Evolutionary conservation across 2,329 filamentous ascomycete species (phyloP), one percentile per base, ranked within the genome.

Genomic region (Aspergillus spinulosporus): DNA sequence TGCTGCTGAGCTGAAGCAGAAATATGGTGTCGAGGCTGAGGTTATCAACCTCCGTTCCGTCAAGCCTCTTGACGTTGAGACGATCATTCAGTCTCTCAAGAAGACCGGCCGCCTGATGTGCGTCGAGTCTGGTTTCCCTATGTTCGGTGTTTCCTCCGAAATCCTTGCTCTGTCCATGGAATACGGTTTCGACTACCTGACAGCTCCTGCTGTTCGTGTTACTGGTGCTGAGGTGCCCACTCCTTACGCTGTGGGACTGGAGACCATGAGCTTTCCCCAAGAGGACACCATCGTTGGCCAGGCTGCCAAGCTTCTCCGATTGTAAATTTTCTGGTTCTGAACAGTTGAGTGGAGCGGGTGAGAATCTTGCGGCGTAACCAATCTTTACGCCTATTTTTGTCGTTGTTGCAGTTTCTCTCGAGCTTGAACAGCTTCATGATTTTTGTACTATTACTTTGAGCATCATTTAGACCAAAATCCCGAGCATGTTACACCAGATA

Each of bases 201-300:
- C 97, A 71, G 91, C 92, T 55, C 94, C 94, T 47, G 94, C 92
- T 60, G 89, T 93, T 76, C 88, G 94, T 76, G 87, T 99, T 70
- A 97, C 94, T 58, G 94, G 94, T 74, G 93, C 94, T 63, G 94
- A 99, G 76, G 94, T 99, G 11, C 94, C 94, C 49, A 99, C 94
- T 5, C 94, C 94, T 37, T 97, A 99, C 74, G 93, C 94, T 57
- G 82, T 88, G 77, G 90, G 90, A 74, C 85, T 99, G 57, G 94
- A 99, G 84, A 87, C 94, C 78, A 88, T 99, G 90, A 83, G 83
- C 69, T 99, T 99, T 88, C 94, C 94, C 49, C 90, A 88, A 65
- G 91, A 96, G 80, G 76, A 87, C 63, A 82, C 96, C 68, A 97
- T 99, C 72, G 88, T 90, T 75, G 81, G 89, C 67, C 94, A 94